These are phyloP conservation scores for Saccharomyces hybrid DNA, from an alignment of 1,139 yeast genomes.

Conservation along the genomic window DNA sequence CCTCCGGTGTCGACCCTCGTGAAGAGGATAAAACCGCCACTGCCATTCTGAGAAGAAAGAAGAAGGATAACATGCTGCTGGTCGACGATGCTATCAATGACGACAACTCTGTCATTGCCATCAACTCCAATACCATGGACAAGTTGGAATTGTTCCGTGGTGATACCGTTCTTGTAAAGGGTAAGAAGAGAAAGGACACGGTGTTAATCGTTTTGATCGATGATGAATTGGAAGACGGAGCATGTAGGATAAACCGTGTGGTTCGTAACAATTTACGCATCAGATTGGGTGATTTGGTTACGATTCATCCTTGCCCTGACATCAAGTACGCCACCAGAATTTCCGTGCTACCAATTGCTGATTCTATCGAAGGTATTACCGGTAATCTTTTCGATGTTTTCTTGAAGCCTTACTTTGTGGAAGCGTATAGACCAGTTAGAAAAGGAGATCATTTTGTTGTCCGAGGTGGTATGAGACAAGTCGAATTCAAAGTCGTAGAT, in stretches of 20 bases:
- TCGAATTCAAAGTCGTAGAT: conserved; percentile 95
- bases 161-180: conserved; percentile 94
- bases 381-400: conserved; percentile 97
- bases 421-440: conserved; percentile 97
- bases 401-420: conserved; percentile 96
- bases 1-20: conserved; percentile 46
- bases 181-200: conserved; percentile 96
- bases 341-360: conserved; percentile 95
- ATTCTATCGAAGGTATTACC: conserved; percentile 95
- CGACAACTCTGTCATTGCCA: conserved; percentile 92
- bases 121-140: conserved; percentile 95
- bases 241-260: conserved; percentile 88
- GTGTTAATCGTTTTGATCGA: conserved; percentile 95
- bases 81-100: conserved; percentile 97
- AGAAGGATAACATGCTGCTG: conserved; percentile 84
- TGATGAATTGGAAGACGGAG: conserved; percentile 95
- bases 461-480: conserved; percentile 99
- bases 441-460: conserved; percentile 95
- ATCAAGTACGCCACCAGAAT: conserved; percentile 91
- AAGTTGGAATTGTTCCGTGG: conserved; percentile 91
- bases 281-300: conserved; percentile 84
- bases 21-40: conserved; percentile 89
- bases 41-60: conserved; percentile 92
- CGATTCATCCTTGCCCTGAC: conserved; percentile 95
- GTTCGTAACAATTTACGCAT: conserved; percentile 93